These are phyloP conservation scores for Carnegiea gigantea DNA, from an alignment of 179 eudicot species.

Conservation along the genomic window DNA sequence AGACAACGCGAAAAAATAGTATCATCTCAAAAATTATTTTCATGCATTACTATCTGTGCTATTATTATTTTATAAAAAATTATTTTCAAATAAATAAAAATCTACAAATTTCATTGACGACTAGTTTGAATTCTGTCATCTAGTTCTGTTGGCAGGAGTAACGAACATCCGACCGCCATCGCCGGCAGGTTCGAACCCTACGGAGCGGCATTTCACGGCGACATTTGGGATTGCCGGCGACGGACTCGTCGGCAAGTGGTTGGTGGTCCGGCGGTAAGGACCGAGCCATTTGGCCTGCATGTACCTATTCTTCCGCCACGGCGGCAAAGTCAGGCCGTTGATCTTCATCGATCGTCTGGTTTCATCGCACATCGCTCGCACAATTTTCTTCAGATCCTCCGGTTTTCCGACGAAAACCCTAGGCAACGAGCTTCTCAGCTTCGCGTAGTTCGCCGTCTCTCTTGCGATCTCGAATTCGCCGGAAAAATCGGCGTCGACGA, in stretches of 20 bases:
- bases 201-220: conserved; percentile 55
- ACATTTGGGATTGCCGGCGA: conserved; percentile 13
- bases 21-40: neutral
- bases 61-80: neutral
- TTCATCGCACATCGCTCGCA: conserved; percentile 60
- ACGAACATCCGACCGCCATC: conserved; percentile 34
- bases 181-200: conserved; percentile 53
- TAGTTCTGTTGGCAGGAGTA: conserved; percentile 49
- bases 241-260: conserved; percentile 27
- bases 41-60: too few species aligned
- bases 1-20: neutral
- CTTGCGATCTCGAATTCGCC: conserved; percentile 79
- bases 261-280: conserved; percentile 53
- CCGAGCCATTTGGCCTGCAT: conserved; percentile 93
- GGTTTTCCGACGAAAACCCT: conserved; percentile 47
- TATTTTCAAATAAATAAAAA: neutral
- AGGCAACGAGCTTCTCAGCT: conserved; percentile 40
- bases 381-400: conserved; percentile 54
- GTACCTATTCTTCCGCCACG: conserved; percentile 86
- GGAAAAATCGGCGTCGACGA: conserved; percentile 65
- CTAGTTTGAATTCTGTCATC: conserved; percentile 28
- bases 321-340: conserved; percentile 61
- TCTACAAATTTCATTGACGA: neutral
- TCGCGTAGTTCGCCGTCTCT: conserved; percentile 42
- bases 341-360: conserved; percentile 66